phyloP scores from a whole-genome alignment of 129 eudicot genomes.

The Ambrosia trifida region DNA sequence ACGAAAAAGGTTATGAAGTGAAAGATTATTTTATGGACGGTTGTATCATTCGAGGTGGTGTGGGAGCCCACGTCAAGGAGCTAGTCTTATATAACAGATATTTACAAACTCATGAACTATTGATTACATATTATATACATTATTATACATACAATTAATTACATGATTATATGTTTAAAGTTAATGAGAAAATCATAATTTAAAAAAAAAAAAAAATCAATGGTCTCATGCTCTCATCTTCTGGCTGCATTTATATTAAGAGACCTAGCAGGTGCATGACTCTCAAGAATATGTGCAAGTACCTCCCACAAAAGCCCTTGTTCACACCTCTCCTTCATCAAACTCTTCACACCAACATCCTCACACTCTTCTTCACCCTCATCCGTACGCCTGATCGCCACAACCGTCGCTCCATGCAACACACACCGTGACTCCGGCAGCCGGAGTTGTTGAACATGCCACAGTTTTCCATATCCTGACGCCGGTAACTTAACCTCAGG shows the following conservation, averaged over 20 bases:
- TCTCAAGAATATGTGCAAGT: slow-evolving; percentile 20
- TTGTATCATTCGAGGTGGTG: too few species aligned
- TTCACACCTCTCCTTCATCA: slow-evolving; percentile 18
- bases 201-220: too few species aligned
- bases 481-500: slow-evolving; percentile 24
- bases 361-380: slow-evolving; percentile 26
- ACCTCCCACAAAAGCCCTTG: slow-evolving; percentile 21
- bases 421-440: slow-evolving; percentile 20
- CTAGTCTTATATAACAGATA: too few species aligned
- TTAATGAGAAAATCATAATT: too few species aligned
- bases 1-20: too few species aligned
- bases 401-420: slow-evolving; percentile 29
- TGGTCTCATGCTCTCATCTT: background rate
- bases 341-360: slow-evolving; percentile 35
- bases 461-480: slow-evolving; percentile 28
- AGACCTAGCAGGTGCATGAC: slow-evolving; percentile 24
- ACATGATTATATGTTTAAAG: background rate
- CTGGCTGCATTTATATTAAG: slow-evolving; percentile 21
- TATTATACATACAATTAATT: too few species aligned
- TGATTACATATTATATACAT: too few species aligned
- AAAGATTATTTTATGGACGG: too few species aligned
- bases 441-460: slow-evolving; percentile 29
- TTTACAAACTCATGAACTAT: too few species aligned
- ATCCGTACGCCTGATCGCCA: slow-evolving; percentile 30
- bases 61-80: too few species aligned